Evolutionary conservation across 148 eudicot genomes (phyloP), one percentile per base, ranked within the genome.

Genomic region (Camellia japonica): DNA sequence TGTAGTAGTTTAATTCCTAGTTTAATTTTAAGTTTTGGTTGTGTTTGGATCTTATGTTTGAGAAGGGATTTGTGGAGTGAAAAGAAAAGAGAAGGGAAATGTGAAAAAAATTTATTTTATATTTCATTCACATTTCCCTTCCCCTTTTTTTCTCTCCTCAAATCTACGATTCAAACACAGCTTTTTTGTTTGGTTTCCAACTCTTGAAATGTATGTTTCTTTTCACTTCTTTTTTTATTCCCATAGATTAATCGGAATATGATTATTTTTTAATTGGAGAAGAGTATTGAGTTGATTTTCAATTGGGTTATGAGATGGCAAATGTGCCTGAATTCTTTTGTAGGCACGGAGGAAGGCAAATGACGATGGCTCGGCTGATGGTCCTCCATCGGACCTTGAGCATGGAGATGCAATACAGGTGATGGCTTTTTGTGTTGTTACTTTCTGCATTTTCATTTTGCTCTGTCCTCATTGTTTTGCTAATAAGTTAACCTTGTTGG

Each of bases 331-430:
- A 16, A 7, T 44, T 43, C 47, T 19, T 30, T 30, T 75, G 63
- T 60, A 75, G 77, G 14, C 64, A 58, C 64, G 51, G 23, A 56
- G 47, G 65, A 74, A 58, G 64, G 77, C 47, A 15, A 56, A 58
- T 15, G 77, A 74, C 20, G 23, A 60, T 46, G 54, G 78, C 54
- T 9, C 77, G 4, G 0, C 66, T 42, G 38, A 60, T 75, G 52
- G 2, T 60, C 67, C 16, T 19, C 9, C 18, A 8, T 54, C 67
- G 42, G 78, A 75, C 20, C 78, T 56, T 16, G 65, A 74, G 77
- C 65, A 55, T 74, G 77, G 77, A 44, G 77, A 74, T 56, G 63
- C 77, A 4, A 49, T 74, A 74, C 64, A 74, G 77, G 77, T 74
- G 51, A 55, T 41, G 13, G 43, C 58, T 58, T 44, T 56, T 38